Conservation (phyloP, 139 green algal species). For the Coelastrella sp. region DNA sequence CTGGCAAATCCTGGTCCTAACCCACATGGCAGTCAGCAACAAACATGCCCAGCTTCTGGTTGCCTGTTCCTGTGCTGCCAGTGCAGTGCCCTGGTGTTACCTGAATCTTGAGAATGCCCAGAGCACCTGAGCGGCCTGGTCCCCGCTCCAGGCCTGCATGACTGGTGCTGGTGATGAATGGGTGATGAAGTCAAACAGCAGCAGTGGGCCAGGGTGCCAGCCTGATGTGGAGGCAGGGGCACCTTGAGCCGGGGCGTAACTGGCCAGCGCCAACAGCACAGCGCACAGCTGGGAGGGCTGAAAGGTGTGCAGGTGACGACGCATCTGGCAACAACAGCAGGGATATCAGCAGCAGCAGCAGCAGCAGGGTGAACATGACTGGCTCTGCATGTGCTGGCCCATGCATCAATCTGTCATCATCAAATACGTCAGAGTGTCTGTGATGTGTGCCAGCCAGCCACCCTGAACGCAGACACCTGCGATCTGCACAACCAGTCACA, state of each 20-base stretch:
- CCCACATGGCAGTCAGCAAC: no score
- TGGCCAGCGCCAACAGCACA: conserved; percentile 7
- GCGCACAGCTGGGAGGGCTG: conserved; percentile 14
- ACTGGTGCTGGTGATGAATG: background rate
- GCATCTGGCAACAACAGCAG: background rate
- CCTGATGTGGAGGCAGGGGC: background rate
- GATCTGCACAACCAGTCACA: no score
- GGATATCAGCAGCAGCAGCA: background rate
- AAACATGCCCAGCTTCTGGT: no score
- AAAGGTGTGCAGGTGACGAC: conserved; percentile 38
- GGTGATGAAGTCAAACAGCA: conserved; percentile 43
- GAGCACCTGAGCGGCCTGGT: conserved; percentile 33
- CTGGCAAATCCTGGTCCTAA: no score
- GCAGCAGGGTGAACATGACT: background rate
- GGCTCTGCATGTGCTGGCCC: background rate
- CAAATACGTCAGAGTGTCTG: no score
- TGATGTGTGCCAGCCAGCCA: no score
- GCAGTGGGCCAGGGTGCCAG: conserved; percentile 38
- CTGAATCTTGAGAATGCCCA: conserved; percentile 39
- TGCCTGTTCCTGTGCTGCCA: no score
- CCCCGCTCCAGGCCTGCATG: conserved; percentile 23
- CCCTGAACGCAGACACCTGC: no score
- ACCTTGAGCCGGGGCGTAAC: conserved; percentile 8
- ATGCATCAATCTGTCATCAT: no score
- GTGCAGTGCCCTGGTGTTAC: background rate